Percentiles rank a stretch among this genome's conserved stretches.
phyloP scores from a whole-genome alignment of 2,329 filamentous ascomycete species.

The Fusarium palustre region DNA sequence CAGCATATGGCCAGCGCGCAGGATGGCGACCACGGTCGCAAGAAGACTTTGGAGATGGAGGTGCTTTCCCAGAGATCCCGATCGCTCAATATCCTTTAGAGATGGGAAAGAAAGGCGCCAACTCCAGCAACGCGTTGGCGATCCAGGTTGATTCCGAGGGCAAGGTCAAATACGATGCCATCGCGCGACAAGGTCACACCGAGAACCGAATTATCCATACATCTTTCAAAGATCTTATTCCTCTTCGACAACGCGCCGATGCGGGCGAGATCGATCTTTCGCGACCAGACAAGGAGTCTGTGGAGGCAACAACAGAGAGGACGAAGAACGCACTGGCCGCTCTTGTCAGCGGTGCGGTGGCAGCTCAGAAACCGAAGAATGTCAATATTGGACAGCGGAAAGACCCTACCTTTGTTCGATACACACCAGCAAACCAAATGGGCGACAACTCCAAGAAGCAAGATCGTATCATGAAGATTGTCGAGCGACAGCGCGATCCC shows the following conservation, averaged over 20 bases:
- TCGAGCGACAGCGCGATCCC: conserved; percentile 91
- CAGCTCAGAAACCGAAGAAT: conserved; percentile 95
- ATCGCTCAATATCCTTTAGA: conserved; percentile 96
- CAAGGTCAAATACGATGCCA: conserved; percentile 96
- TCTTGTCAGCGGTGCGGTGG: conserved; percentile 85
- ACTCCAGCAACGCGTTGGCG: conserved; percentile 86
- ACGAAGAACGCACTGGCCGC: conserved; percentile 87
- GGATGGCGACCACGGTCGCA: conserved; percentile 91
- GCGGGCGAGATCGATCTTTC: conserved; percentile 91
- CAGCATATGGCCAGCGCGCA: conserved; percentile 85
- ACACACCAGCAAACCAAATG: conserved; percentile 97
- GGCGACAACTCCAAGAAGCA: conserved; percentile 87
- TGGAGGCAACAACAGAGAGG: conserved; percentile 84
- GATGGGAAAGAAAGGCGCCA: conserved; percentile 85
- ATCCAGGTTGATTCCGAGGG: conserved; percentile 91
- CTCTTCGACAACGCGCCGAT: conserved; percentile 90
- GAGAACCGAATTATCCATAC: conserved; percentile 89
- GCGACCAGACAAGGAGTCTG: conserved; percentile 85
- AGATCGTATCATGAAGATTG: conserved; percentile 98
- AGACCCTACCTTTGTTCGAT: conserved; percentile 93
- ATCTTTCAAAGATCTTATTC: conserved; percentile 97
- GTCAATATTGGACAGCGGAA: conserved; percentile 83
- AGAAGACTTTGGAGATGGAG: conserved; percentile 96
- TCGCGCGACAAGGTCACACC: conserved; percentile 88
- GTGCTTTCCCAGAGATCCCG: conserved; percentile 92